These are phyloP conservation scores for Pythium brachiatum DNA, from an alignment of 352 stramenopile genomes.

Conservation along the genomic window DNA sequence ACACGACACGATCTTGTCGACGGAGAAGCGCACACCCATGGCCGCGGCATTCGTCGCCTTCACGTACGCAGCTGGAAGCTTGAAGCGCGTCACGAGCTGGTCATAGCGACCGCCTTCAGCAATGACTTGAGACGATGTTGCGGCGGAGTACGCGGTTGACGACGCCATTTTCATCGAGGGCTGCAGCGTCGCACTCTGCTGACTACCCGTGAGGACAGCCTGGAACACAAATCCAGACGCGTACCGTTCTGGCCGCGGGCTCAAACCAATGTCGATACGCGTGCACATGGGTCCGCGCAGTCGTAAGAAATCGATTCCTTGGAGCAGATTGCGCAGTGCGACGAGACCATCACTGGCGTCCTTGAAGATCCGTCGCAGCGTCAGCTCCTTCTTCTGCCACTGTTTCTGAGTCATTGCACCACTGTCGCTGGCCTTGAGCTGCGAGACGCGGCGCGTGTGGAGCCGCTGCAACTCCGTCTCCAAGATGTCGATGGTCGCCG, in stretches of 20 bases:
- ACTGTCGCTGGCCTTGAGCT: slow-evolving; percentile 18
- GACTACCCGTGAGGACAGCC: slow-evolving; percentile 53
- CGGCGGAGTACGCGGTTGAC: slow-evolving; percentile 30
- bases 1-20: slow-evolving; percentile 84
- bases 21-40: slow-evolving; percentile 82
- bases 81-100: slow-evolving; percentile 76
- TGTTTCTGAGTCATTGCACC: slow-evolving; percentile 33
- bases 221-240: slow-evolving; percentile 85
- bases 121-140: slow-evolving; percentile 62
- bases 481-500: slow-evolving; percentile 60
- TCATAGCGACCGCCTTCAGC: slow-evolving; percentile 84
- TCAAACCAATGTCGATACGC: slow-evolving; percentile 74
- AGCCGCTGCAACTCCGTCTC: slow-evolving; percentile 66
- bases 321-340: slow-evolving; percentile 60
- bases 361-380: slow-evolving; percentile 63
- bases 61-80: slow-evolving; percentile 73
- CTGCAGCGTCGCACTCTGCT: slow-evolving; percentile 11
- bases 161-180: slow-evolving; percentile 6
- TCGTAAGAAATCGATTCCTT: slow-evolving; percentile 68
- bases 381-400: slow-evolving; percentile 60
- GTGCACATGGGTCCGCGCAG: slow-evolving; percentile 57
- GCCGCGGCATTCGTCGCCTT: slow-evolving; percentile 69
- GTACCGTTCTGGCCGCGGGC: slow-evolving; percentile 71
- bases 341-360: slow-evolving; percentile 66
- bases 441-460: slow-evolving; percentile 41